Conservation (phyloP, 129 eudicot species). For the Pulicaria dysenterica region DNA sequence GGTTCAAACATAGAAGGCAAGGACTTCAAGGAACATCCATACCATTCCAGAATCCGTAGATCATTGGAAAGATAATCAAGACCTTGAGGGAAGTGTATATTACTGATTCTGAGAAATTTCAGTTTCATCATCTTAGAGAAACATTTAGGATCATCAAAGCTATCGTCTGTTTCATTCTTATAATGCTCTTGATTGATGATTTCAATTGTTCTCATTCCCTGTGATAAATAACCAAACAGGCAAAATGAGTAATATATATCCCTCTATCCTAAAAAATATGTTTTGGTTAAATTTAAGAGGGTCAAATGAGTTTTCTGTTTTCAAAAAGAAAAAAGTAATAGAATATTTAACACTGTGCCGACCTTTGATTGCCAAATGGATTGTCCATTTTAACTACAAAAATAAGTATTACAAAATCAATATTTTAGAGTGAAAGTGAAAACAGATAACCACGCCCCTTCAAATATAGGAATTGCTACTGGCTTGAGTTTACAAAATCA, state of each 20-base stretch:
- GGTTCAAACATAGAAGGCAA: slow-evolving; percentile 26
- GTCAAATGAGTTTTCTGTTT: neutral
- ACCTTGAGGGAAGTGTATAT: slow-evolving; percentile 21
- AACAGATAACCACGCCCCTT: neutral
- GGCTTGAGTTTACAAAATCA: neutral
- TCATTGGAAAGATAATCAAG: slow-evolving; percentile 29
- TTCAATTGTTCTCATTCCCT: slow-evolving; percentile 24
- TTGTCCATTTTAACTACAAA: neutral
- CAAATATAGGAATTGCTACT: neutral
- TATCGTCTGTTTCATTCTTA: neutral
- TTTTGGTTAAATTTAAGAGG: neutral
- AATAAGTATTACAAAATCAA: neutral
- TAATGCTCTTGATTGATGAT: slow-evolving; percentile 19
- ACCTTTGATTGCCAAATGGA: neutral
- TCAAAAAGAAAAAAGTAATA: neutral
- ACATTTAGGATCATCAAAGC: neutral
- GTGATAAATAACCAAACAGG: neutral
- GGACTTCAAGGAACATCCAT: slow-evolving; percentile 24
- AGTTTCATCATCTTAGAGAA: slow-evolving; percentile 22
- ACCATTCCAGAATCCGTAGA: slow-evolving; percentile 28
- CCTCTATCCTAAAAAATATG: neutral
- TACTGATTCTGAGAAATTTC: slow-evolving; percentile 20
- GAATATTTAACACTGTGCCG: neutral
- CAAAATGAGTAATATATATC: neutral
- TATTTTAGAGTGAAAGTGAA: neutral